Conservation (phyloP, 192 early-diverging fungal genomes). For the Linnemannia zychae region DNA sequence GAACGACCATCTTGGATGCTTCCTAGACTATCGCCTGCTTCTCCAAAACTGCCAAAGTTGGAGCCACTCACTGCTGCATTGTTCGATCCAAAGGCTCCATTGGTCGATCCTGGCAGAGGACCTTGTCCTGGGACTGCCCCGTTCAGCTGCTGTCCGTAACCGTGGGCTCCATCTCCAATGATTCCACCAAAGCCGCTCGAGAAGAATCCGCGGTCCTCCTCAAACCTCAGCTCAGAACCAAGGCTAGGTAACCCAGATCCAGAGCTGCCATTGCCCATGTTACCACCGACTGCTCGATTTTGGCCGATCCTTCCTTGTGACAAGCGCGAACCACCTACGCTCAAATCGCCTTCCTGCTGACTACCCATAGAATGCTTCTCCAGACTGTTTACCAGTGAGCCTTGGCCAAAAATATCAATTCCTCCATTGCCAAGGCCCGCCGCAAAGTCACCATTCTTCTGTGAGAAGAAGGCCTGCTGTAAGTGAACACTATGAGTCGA, state of each 20-base stretch:
- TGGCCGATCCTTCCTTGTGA: slow-evolving; percentile 19
- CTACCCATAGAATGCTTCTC: slow-evolving; percentile 20
- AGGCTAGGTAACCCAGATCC: slow-evolving; percentile 11
- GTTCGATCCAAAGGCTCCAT: background rate
- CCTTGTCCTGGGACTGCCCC: background rate
- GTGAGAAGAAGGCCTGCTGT: slow-evolving; percentile 31
- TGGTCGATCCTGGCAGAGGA: background rate
- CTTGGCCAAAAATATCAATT: slow-evolving; percentile 28
- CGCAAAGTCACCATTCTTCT: slow-evolving; percentile 12
- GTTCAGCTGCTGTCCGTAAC: slow-evolving; percentile 22
- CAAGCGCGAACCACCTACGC: slow-evolving; percentile 15
- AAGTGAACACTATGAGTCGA: slow-evolving; percentile 30
- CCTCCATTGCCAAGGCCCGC: slow-evolving; percentile 7
- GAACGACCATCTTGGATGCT: background rate
- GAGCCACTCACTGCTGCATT: background rate
- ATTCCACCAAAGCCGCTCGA: slow-evolving; percentile 51
- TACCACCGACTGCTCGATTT: slow-evolving; percentile 1
- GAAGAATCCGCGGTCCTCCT: slow-evolving; percentile 42
- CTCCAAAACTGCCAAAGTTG: slow-evolving; percentile 20
- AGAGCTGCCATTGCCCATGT: background rate
- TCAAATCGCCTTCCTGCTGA: slow-evolving; percentile 19
- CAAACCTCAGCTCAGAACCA: slow-evolving; percentile 25
- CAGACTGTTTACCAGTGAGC: slow-evolving; percentile 19
- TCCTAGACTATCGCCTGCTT: background rate
- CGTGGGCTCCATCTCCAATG: slow-evolving; percentile 36